Percentiles rank a stretch among this genome's conserved stretches.
Evolutionary conservation across 2,329 filamentous ascomycete genomes (phyloP).

Genomic region (Botrytis fragariae): DNA sequence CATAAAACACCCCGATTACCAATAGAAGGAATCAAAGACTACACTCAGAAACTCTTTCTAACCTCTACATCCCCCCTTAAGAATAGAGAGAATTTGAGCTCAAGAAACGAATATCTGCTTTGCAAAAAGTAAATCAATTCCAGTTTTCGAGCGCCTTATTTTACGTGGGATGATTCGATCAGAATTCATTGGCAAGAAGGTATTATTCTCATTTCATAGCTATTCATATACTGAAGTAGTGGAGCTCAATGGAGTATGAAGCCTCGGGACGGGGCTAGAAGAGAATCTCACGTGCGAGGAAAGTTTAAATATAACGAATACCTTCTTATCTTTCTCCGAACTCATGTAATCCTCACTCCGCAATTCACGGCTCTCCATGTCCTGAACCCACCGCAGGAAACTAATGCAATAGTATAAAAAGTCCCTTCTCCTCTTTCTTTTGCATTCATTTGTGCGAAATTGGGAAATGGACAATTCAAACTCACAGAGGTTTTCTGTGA

Average conservation of each 20-base stretch:
- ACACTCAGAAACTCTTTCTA: no score
- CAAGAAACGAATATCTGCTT: no score
- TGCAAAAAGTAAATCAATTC: not conserved
- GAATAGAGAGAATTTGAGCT: no score
- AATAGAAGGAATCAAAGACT: no score
- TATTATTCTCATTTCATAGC: not conserved
- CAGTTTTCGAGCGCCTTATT: no score
- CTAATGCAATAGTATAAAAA: no score
- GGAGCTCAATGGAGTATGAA: rapidly evolving
- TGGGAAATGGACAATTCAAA: not conserved
- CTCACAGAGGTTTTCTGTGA: not conserved
- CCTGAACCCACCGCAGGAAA: no score
- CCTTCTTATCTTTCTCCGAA: no score
- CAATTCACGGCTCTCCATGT: no score
- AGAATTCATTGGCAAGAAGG: not conserved
- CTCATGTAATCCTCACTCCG: rapidly evolving
- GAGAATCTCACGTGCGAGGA: rapidly evolving
- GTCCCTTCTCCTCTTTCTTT: not conserved
- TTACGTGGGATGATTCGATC: rapidly evolving
- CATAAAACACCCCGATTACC: rapidly evolving
- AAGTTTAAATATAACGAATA: not conserved
- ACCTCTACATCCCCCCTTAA: no score
- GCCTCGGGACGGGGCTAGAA: rapidly evolving
- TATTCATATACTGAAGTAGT: not conserved
- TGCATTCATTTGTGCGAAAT: not conserved